phyloP scores from a whole-genome alignment of 2,329 filamentous ascomycete species.

The Elsinoe necatrix region DNA sequence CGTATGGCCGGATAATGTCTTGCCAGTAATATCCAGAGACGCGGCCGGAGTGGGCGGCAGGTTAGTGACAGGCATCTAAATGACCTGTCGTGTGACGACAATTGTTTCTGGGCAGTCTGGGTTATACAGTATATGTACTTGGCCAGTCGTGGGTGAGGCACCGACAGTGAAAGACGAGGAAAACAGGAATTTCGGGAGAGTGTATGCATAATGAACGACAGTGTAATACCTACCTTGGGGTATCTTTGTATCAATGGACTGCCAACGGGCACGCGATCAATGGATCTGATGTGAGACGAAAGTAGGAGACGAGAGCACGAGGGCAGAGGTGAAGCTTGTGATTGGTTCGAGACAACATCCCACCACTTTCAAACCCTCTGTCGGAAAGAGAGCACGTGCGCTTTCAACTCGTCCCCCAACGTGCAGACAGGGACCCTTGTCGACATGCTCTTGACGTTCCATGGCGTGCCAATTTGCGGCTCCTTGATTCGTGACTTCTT shows the following conservation, averaged over 20 bases:
- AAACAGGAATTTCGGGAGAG: not conserved
- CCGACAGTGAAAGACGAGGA: not conserved
- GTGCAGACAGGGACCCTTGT: slow-evolving; percentile 1
- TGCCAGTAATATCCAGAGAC: slow-evolving; percentile 68
- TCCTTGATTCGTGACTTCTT: not conserved
- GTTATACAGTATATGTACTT: not conserved
- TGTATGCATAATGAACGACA: slow-evolving; percentile 3
- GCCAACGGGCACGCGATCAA: slow-evolving; percentile 14
- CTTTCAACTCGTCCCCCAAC: not conserved
- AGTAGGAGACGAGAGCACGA: slow-evolving; percentile 10
- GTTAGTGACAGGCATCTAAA: slow-evolving; percentile 54
- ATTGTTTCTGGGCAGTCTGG: not conserved
- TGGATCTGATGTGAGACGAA: not conserved
- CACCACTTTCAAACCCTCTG: not conserved
- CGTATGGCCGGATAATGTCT: slow-evolving; percentile 52
- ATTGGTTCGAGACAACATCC: not conserved
- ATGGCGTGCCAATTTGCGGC: slow-evolving; percentile 7
- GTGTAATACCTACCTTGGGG: not conserved
- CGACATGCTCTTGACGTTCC: not conserved
- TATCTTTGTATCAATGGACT: not conserved
- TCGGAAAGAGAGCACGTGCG: slow-evolving; percentile 14
- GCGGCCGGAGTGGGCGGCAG: slow-evolving; percentile 70
- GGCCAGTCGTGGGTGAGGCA: not conserved
- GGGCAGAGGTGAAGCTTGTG: slow-evolving; percentile 8
- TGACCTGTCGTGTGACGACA: slow-evolving; percentile 10